phyloP scores from a whole-genome alignment of 2,329 filamentous ascomycete genomes.

The Amauroascus niger region DNA sequence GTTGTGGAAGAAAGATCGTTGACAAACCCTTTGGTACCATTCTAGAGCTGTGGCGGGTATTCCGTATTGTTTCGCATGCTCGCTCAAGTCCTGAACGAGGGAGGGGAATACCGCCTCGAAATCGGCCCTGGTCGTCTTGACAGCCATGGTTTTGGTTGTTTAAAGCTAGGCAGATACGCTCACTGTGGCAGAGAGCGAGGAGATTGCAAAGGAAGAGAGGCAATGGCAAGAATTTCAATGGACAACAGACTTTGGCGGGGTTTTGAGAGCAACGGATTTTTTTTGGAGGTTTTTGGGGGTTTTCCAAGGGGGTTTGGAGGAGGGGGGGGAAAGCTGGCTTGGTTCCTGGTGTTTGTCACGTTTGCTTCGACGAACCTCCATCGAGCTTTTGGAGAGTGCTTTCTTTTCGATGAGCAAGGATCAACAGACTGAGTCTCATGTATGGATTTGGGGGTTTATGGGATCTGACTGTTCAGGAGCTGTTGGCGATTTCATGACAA shows the following conservation, averaged over 20 bases:
- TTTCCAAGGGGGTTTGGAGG: too few relatives aligned
- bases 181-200: not conserved
- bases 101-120: constrained; percentile 87
- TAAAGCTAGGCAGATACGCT: not conserved
- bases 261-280: not conserved
- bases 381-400: too few relatives aligned
- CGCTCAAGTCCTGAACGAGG: constrained; percentile 71
- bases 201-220: not conserved
- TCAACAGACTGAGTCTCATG: too few relatives aligned
- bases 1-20: not conserved
- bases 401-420: too few relatives aligned
- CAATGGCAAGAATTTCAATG: not conserved
- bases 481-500: too few relatives aligned
- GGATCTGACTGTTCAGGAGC: too few relatives aligned
- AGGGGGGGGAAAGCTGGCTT: not conserved
- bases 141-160: constrained; percentile 46
- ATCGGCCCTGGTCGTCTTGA: constrained; percentile 58
- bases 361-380: not conserved
- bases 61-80: constrained; percentile 70
- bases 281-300: too few relatives aligned
- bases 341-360: constrained; percentile 5
- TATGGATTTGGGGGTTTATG: not conserved
- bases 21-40: constrained; percentile 72
- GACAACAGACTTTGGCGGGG: not conserved
- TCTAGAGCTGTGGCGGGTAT: constrained; percentile 68